Base-by-base conservation (phyloP, 148 eudicot genomes). In the Chenopodium quinoa region DNA sequence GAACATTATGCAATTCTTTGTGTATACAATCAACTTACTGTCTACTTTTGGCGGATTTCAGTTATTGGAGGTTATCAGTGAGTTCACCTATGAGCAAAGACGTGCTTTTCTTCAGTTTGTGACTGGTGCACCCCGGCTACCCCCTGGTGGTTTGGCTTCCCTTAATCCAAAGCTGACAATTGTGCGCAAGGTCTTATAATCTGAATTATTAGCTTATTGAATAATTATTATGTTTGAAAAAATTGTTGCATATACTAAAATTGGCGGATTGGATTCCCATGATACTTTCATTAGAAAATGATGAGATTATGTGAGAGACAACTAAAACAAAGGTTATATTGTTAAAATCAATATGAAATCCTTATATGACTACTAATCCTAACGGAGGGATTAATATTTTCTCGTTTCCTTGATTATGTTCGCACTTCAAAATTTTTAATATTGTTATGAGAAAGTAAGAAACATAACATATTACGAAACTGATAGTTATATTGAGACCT, bases 101-200 rank as follows among this genome's bases (percentile, higher is more conserved):
- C 90, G 97, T 81, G 90, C 99, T 64, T 96, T 96, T 85, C 86
- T 96, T 76, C 94, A 91, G 88, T 96, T 96, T 84, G 97, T 92
- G 77, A 96, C 99, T 31, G 99, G 99, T 77, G 92, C 99, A 71
- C 98, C 99, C 32, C 89, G 98, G 80, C 92, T 96, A 64, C 98
- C 99, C 80, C 86, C 88, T 19, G 99, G 99, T 72, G 99, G 99
- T 75, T 88, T 96, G 92, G 93, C 95, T 81, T 88, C 99, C 75
- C 94, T 96, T 47, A 89, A 87, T 84, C 98, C 99, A 63, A 96
- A 96, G 89, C 85, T 96, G 79, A 96, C 99, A 4, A 92, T 96
- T 48, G 99, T 96, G 56, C 92, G 97, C 65, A 96, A 96, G 98
- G 99, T 96, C 31, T 52, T 73, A 16, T 14, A 47, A 69, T 7